Evolutionary conservation across 345 rosid genomes (phyloP), one percentile per base, ranked within the genome.

Genomic region (Dipteronia dyeriana): DNA sequence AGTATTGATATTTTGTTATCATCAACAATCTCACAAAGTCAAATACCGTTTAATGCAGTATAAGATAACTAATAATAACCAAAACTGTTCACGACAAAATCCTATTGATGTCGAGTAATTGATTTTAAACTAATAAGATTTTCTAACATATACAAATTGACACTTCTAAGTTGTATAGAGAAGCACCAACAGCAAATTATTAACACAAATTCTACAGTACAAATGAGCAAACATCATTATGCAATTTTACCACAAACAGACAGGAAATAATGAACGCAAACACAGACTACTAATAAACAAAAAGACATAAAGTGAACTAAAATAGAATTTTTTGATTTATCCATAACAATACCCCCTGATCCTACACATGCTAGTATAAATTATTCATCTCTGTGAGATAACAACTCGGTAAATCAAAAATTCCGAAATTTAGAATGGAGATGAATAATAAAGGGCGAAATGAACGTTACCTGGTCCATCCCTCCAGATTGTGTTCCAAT

Each of bases 401-500:
- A 41, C 45, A 45, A 45, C 49, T 45, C 13, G 0, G 49, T 45
- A 45, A 45, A 45, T 45, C 49, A 45, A 6, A 34, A 34, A 34
- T 34, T 4, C 38, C 6, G 6, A 34, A 34, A 34, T 34, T 34
- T 6, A 34, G 49, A 45, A 45, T 20, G 11, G 59, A 26, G 10
- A 19, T 39, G 22, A 22, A 60, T 13, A 74, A 5, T 43, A 53
- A 68, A 7, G 43, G 68, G 62, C 49, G 79, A 59, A 23, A 45
- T 41, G 43, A 29, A 13, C 29, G 26, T 47, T 75, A 96, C 98
- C 97, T 97, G 99, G 82, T 94, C 99, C 99, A 97, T 97, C 73
- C 99, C 99, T 79, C 99, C 99, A 68, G 99, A 94, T 67, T 91
- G 99, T 7, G 98, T 94, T 83, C 99, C 99, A 70, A 97, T 91